Conservation (phyloP, 768 basidiomycete genomes). For the Terana coerulea region DNA sequence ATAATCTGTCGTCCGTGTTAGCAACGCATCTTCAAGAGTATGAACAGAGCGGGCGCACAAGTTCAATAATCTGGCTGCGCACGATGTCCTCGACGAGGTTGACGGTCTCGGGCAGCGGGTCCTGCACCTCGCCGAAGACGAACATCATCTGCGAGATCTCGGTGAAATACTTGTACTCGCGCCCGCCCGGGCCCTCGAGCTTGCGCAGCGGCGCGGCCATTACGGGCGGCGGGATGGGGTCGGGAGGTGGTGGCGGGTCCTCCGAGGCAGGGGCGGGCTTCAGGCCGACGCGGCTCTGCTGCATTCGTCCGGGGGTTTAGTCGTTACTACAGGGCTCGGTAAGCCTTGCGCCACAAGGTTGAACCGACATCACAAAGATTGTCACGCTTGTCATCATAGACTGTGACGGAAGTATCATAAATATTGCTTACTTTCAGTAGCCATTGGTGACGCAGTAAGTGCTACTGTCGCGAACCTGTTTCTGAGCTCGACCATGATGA, state of each 20-base stretch:
- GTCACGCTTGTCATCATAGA: too few relatives aligned
- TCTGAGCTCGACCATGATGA: too few relatives aligned
- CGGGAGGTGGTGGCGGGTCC: not conserved
- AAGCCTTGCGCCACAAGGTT: too few relatives aligned
- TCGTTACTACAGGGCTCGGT: too few relatives aligned
- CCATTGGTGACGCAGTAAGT: too few relatives aligned
- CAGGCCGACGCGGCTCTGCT: not conserved
- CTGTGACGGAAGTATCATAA: not conserved
- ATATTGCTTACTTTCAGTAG: too few relatives aligned
- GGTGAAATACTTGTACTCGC: constrained; percentile 84
- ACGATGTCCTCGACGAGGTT: constrained; percentile 96
- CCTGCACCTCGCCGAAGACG: constrained; percentile 93
- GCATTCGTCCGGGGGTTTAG: not conserved
- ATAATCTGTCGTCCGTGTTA: constrained; percentile 56
- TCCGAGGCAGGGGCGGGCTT: not conserved
- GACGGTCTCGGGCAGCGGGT: constrained; percentile 82
- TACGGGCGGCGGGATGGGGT: not conserved
- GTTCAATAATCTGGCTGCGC: constrained; percentile 84
- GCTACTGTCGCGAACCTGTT: too few relatives aligned
- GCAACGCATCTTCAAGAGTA: not conserved
- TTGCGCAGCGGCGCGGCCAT: constrained; percentile 18
- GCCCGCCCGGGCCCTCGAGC: constrained; percentile 18
- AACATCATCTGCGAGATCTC: constrained; percentile 99
- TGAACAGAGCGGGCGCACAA: constrained; percentile 43
- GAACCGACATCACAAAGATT: too few relatives aligned